Base-by-base conservation (phyloP, 345 rosid genomes). In the Sisymbrium irio region DNA sequence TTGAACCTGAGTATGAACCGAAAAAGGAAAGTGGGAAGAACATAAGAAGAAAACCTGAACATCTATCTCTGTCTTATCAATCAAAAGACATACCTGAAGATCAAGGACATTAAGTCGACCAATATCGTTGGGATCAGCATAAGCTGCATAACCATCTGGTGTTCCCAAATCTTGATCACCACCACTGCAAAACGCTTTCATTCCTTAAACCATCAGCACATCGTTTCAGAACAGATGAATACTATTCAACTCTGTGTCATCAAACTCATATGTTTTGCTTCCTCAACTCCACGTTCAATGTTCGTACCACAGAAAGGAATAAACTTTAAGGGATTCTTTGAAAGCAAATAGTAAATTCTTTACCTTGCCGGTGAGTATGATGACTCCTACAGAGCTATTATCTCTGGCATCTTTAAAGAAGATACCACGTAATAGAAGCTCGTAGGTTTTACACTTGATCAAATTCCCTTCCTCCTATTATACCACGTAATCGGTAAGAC, bases 361-460 rank as follows among this genome's bases (percentile, higher is more conserved):
- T 78, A 91, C 99, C 92, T 88, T 86, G 17, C 99, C 97, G 1
- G 99, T 86, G 56, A 94, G 84, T 78, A 95, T 85, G 73, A 95
- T 81, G 64, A 89, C 97, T 67, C 97, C 99, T 6, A 88, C 35
- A 1, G 92, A 85, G 72, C 80, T 69, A 36, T 89, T 97, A 28
- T 89, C 88, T 67, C 99, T 95, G 3, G 97, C 96, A 73, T 95
- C 93, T 18, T 80, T 68, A 78, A 95, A 89, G n/a, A n/a, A n/a
- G n/a, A n/a, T n/a, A n/a, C n/a, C n/a, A n/a, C n/a, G n/a, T n/a
- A n/a, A n/a, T n/a, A n/a, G n/a, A n/a, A n/a, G n/a, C n/a, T n/a
- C n/a, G n/a, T n/a, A n/a, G n/a, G n/a, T n/a, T n/a, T n/a, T n/a
- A n/a, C n/a, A n/a, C n/a, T n/a, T n/a, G n/a, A n/a, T n/a, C n/a